Evolutionary conservation across 208 protist genomes (phyloP), one percentile per base, ranked within the genome.

Genomic region (Trypanosoma boissoni): DNA sequence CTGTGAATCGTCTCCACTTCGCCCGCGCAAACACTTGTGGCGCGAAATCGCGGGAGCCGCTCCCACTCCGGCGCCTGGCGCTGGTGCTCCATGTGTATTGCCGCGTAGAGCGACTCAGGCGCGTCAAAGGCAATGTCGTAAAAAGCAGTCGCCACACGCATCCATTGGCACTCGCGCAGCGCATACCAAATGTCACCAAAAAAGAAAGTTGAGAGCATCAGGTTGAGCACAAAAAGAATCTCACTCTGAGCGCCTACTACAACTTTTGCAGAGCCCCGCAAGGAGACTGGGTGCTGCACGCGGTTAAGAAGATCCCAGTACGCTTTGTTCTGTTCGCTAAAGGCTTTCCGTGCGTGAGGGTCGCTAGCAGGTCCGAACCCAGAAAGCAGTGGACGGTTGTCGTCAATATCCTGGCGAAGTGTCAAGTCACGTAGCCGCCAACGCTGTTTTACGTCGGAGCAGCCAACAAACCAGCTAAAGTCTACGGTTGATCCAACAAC

Each of bases 211-310:
- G 74, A 86, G 26, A 94, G 66, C 42, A 90, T 64, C 59, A 83
- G 61, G 53, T 85, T 90, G n/a, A 94, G 58, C 26, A 94, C 46
- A 54, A 81, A 94, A 1, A 94, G 62, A 44, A 88, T 57, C 70
- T 94, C 88, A 68, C 88, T 91, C 64, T 91, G 88, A 9, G 84
- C 84, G 44, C 83, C 69, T 2, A 86, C 65, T 36, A 91, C 80
- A 45, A 68, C 39, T 44, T 67, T 61, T 14, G 58, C 10, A 16
- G 2, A 31, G 32, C 65, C 24, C 24, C 67, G 50, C 12, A 49
- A 24, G 26, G 45, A 20, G 21, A 32, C 20, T n/a, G 60, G n/a
- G n/a, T 64, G 37, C 32, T 60, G 10, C 34, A 68, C 28, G 3
- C 28, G 43, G 4, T 24, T 37, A 12, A 80, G 48, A 16, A 66